A percentile compares a stretch with the other conserved stretches of the same genome.
These are phyloP conservation scores for Knoxia roxburghii DNA, from an alignment of 257 asterid species.

Conservation along the genomic window DNA sequence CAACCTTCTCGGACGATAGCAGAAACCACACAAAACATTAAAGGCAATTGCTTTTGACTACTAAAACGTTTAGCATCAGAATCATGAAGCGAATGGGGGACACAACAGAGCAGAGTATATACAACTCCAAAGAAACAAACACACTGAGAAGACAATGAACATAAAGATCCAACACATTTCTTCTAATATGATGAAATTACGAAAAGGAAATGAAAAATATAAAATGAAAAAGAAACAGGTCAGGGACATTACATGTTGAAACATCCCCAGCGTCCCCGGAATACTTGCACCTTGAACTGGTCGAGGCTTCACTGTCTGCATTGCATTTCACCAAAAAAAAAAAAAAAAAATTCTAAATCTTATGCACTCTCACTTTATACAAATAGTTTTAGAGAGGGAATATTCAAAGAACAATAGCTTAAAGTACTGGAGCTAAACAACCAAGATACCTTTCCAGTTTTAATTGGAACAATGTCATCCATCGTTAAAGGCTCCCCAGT, in stretches of 20 bases:
- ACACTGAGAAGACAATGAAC: too few species aligned
- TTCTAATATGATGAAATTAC: background rate
- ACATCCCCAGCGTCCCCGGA: conserved; percentile 99
- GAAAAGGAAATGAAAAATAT: too few species aligned
- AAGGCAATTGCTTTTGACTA: background rate
- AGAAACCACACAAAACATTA: background rate
- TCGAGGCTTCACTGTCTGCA: conserved; percentile 93
- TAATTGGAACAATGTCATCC: conserved; percentile 80
- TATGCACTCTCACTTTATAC: too few species aligned
- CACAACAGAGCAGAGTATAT: background rate
- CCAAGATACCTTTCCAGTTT: conserved; percentile 71
- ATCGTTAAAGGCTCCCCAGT: conserved; percentile 79
- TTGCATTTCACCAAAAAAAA: conserved; percentile 13
- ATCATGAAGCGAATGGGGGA: too few species aligned
- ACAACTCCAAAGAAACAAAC: too few species aligned
- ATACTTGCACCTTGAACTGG: conserved; percentile 97
- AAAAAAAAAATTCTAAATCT: background rate
- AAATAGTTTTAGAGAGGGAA: background rate
- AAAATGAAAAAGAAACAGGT: conserved; percentile 10
- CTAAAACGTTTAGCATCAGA: background rate
- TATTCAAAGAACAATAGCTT: background rate
- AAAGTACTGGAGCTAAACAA: background rate
- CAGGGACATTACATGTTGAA: conserved; percentile 57
- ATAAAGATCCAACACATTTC: background rate
- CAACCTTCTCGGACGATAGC: background rate